Percentiles rank a stretch among this genome's conserved stretches.
phyloP scores from a whole-genome alignment of 1,139 yeast genomes.

The Debaryomyces sp. region DNA sequence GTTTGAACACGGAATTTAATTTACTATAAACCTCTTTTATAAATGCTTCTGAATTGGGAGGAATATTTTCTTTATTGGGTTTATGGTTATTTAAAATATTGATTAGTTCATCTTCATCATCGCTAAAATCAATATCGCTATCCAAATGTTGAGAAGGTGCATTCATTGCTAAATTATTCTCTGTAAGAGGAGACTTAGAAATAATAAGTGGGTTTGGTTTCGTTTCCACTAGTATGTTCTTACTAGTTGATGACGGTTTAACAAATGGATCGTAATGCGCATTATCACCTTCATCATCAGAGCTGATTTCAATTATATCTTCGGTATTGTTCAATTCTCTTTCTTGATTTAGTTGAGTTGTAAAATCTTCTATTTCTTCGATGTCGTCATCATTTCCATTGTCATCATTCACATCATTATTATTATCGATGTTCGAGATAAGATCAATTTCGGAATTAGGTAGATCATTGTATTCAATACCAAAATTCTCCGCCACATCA shows the following conservation, averaged over 20 bases:
- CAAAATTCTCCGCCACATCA: constrained; percentile 33
- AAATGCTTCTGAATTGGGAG: constrained; percentile 39
- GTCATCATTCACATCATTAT: constrained; percentile 13
- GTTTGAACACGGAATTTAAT: constrained; percentile 60
- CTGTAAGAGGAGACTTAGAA: constrained; percentile 7
- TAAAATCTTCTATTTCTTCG: constrained; percentile 32
- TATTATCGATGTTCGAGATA: constrained; percentile 9
- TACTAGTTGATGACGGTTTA: background rate
- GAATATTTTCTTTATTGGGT: constrained; percentile 17
- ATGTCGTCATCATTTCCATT: constrained; percentile 27
- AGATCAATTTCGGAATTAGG: constrained; percentile 13
- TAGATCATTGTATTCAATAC: constrained; percentile 23
- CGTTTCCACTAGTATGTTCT: background rate
- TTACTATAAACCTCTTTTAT: constrained; percentile 61
- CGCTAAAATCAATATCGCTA: constrained; percentile 36
- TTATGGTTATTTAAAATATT: constrained; percentile 20
- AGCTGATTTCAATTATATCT: constrained; percentile 35
- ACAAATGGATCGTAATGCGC: background rate
- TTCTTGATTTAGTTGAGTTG: constrained; percentile 48
- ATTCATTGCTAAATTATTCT: background rate
- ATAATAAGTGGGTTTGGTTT: constrained; percentile 6
- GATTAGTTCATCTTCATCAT: constrained; percentile 40
- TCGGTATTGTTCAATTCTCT: constrained; percentile 34
- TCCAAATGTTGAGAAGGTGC: constrained; percentile 16
- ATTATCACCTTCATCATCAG: constrained; percentile 35